These are phyloP conservation scores for Aureobasidium subglaciale DNA, from an alignment of 2,329 filamentous ascomycete species.

Conservation along the genomic window DNA sequence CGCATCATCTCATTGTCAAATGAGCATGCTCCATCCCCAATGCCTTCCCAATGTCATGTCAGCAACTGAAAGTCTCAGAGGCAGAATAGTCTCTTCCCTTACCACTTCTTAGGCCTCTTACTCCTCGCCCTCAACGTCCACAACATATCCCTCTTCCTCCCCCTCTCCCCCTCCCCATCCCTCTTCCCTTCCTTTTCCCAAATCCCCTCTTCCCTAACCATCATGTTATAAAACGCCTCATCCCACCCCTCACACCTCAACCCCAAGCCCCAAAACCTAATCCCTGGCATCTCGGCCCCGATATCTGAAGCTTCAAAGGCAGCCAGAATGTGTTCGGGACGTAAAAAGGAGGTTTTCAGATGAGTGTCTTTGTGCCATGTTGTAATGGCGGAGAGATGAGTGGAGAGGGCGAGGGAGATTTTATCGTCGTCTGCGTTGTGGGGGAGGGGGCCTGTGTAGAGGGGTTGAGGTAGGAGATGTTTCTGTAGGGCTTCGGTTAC, in stretches of 20 bases:
- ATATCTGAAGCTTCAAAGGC: conserved; percentile 36
- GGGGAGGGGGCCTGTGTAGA: conserved; percentile 31
- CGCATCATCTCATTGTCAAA: too few relatives aligned
- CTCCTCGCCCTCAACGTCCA: not conserved
- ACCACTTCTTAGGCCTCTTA: not conserved
- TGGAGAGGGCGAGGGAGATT: not conserved
- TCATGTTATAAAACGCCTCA: conserved; percentile 34
- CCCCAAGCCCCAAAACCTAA: conserved; percentile 44
- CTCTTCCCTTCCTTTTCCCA: not conserved
- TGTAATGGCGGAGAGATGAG: conserved; percentile 29
- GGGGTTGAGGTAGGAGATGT: conserved; percentile 37
- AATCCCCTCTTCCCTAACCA: conserved; percentile 22
- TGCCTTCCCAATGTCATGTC: not conserved
- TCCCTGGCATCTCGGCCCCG: conserved; percentile 30
- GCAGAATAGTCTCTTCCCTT: too few relatives aligned
- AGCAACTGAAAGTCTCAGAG: too few relatives aligned
- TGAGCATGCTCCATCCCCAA: not conserved
- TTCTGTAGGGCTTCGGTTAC: conserved; percentile 34
- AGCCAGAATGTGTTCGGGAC: conserved; percentile 31
- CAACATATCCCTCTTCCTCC: not conserved
- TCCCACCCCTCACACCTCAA: conserved; percentile 38
- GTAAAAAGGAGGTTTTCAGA: conserved; percentile 31
- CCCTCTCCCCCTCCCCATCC: not conserved
- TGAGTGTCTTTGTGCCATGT: conserved; percentile 35
- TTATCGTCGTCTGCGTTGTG: not conserved